A percentile compares a stretch with the other conserved stretches of the same genome.
These are phyloP conservation scores for Simplicillium sp. DNA, from an alignment of 2,329 filamentous ascomycete genomes.

Conservation along the genomic window DNA sequence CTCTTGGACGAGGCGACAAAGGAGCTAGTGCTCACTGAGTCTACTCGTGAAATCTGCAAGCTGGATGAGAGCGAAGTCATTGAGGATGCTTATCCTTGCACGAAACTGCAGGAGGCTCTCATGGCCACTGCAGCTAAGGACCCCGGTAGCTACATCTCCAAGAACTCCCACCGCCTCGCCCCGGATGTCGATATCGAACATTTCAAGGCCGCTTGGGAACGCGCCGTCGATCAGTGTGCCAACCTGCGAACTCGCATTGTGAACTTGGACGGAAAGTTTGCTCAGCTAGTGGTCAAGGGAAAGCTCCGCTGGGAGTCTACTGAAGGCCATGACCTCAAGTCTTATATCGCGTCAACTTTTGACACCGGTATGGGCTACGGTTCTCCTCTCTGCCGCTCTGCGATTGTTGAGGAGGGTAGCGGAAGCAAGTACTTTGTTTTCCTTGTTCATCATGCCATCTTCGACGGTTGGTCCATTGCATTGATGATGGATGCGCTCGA, in stretches of 20 bases:
- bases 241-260: conserved; percentile 4
- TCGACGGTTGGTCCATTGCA: conserved; percentile 9
- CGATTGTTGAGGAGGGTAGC: conserved; percentile 6
- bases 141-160: conserved; percentile 3
- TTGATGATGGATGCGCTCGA: conserved; percentile 4
- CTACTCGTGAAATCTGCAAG: too few relatives aligned
- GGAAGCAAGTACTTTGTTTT: conserved; percentile 4
- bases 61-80: background rate
- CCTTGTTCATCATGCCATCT: conserved; percentile 8
- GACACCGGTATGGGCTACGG: too few relatives aligned
- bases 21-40: too few relatives aligned
- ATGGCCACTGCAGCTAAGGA: background rate
- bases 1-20: too few relatives aligned
- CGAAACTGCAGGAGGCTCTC: too few relatives aligned
- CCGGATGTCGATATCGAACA: conserved; percentile 8
- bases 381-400: conserved; percentile 22
- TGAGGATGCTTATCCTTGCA: too few relatives aligned
- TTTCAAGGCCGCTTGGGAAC: conserved; percentile 17
- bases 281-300: conserved; percentile 1
- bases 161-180: background rate
- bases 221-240: conserved; percentile 1
- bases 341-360: too few relatives aligned
- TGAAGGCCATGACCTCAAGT: background rate
- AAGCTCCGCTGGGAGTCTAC: conserved; percentile 16
- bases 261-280: conserved; percentile 4